Conservation (phyloP, 371 early-diverging fungal species). For the Mortierella sp. region DNA sequence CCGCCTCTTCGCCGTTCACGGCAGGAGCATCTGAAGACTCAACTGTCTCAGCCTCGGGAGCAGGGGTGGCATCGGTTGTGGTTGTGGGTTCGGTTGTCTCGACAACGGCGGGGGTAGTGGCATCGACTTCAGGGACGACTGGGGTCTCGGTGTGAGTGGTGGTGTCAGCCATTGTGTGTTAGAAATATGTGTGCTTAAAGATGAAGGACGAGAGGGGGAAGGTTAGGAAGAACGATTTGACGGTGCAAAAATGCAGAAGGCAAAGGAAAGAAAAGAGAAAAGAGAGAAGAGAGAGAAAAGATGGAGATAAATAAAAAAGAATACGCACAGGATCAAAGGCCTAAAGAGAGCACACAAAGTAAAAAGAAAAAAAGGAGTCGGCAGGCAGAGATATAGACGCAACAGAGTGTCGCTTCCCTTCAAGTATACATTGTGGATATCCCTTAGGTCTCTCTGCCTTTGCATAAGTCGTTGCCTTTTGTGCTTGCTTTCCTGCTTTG, state of each 20-base stretch:
- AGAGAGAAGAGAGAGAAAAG: background rate
- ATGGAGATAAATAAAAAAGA: background rate
- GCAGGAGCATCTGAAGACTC: slow-evolving; percentile 51
- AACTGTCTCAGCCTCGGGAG: slow-evolving; percentile 25
- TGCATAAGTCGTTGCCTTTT: too few relatives aligned
- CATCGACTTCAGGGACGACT: slow-evolving; percentile 12
- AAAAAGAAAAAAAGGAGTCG: background rate
- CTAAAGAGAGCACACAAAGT: too few relatives aligned
- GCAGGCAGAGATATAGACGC: background rate
- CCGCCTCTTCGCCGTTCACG: slow-evolving; percentile 24
- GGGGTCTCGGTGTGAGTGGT: slow-evolving; percentile 22
- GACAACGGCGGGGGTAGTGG: slow-evolving; percentile 12
- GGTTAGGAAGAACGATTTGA: background rate
- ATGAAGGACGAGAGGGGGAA: background rate
- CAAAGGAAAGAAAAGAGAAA: slow-evolving; percentile 1
- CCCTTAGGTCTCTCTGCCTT: too few relatives aligned
- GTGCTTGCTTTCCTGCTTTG: too few relatives aligned
- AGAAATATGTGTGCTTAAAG: background rate
- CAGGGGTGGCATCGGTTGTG: slow-evolving; percentile 9
- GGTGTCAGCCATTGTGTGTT: slow-evolving; percentile 32
- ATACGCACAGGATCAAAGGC: background rate
- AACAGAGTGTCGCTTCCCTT: too few relatives aligned
- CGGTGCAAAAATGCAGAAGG: background rate
- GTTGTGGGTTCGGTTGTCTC: slow-evolving; percentile 10
- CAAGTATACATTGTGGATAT: too few relatives aligned